These are phyloP conservation scores for Parathielavia hyrcaniae DNA, from an alignment of 495 filamentous ascomycete species.

Conservation along the genomic window DNA sequence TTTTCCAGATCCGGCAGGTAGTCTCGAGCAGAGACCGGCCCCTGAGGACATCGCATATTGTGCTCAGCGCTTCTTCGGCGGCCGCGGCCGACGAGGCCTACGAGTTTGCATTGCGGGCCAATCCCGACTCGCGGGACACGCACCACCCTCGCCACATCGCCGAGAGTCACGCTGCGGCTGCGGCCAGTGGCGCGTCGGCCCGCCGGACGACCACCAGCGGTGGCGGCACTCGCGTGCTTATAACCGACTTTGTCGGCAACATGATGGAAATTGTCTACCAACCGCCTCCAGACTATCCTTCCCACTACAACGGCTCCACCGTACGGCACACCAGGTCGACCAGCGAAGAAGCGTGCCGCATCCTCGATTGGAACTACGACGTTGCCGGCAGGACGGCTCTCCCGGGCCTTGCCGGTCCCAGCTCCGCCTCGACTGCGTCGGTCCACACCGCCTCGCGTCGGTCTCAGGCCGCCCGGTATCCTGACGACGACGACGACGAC, in stretches of 20 bases:
- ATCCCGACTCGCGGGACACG: slow-evolving; percentile 28
- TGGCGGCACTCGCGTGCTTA: slow-evolving; percentile 34
- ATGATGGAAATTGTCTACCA: slow-evolving; percentile 44
- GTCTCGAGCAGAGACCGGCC: slow-evolving; percentile 24
- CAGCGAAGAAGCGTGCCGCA: slow-evolving; percentile 40
- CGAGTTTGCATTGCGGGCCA: slow-evolving; percentile 37
- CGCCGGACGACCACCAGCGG: slow-evolving; percentile 14
- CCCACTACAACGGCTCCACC: slow-evolving; percentile 33
- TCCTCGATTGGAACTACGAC: slow-evolving; percentile 48
- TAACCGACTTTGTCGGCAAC: slow-evolving; percentile 49
- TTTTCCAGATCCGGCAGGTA: slow-evolving; percentile 40
- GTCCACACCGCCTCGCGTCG: slow-evolving; percentile 24
- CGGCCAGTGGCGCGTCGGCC: slow-evolving; percentile 19
- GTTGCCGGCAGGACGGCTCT: slow-evolving; percentile 30
- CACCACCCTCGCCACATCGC: slow-evolving; percentile 20
- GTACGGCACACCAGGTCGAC: slow-evolving; percentile 34
- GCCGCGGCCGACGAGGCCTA: slow-evolving; percentile 41
- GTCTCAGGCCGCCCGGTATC: slow-evolving; percentile 10
- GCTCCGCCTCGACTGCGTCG: slow-evolving; percentile 24
- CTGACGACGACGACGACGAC: slow-evolving; percentile 17
- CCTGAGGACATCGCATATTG: slow-evolving; percentile 34
- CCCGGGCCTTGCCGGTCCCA: slow-evolving; percentile 10
- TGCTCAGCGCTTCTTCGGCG: slow-evolving; percentile 38
- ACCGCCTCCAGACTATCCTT: slow-evolving; percentile 27
- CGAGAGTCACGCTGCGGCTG: slow-evolving; percentile 14